phyloP scores from a whole-genome alignment of 2,329 filamentous ascomycete genomes.

The Aspergillus puulaauensis region DNA sequence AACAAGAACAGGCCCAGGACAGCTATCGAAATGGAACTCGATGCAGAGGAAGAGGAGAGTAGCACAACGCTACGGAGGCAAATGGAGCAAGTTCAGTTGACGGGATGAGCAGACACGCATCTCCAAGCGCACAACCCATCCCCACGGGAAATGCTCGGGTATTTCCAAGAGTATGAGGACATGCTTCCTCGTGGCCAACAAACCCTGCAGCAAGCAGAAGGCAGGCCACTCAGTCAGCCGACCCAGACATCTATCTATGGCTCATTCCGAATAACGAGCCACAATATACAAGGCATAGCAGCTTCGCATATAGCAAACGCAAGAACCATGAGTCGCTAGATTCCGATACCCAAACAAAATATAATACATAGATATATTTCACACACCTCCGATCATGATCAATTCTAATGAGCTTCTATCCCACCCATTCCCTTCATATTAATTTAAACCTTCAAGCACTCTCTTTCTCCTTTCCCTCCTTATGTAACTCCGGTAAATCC shows the following conservation, averaged over 20 bases:
- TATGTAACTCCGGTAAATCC: slow-evolving; percentile 81
- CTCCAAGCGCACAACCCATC: background rate
- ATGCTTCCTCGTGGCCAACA: background rate
- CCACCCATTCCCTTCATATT: background rate
- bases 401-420: background rate
- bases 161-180: background rate
- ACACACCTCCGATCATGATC: background rate
- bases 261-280: background rate
- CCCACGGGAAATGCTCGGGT: background rate
- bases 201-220: slow-evolving; percentile 7
- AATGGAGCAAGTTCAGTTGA: slow-evolving; percentile 49
- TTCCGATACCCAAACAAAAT: background rate
- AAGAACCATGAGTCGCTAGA: background rate
- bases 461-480: slow-evolving; percentile 50
- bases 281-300: background rate
- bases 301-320: background rate
- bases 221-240: background rate
- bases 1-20: slow-evolving; percentile 68
- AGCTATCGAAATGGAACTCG: slow-evolving; percentile 46
- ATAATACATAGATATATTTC: background rate
- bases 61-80: slow-evolving; percentile 52
- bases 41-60: slow-evolving; percentile 51
- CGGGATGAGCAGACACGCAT: slow-evolving; percentile 26
- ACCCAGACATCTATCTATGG: background rate
- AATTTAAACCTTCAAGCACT: background rate